Conservation (phyloP, 345 rosid species). For the Citrus sinensis region DVS_A1.0 CM039162.1:28017501-28018000, state of each 20-base stretch:
- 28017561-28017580: background rate
- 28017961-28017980: background rate
- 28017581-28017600: background rate
- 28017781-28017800: background rate
- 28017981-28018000: background rate
- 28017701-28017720: background rate
- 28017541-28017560: background rate
- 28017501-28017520: background rate
- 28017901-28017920: background rate
- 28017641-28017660: background rate
- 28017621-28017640: background rate
- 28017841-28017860: background rate
- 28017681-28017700: background rate
- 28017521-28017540: background rate
- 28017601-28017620: background rate
- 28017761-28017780: background rate
- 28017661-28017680: background rate
- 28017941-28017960: background rate
- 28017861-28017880: background rate
- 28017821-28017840: background rate
- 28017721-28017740: background rate
- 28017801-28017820: background rate
- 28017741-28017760: background rate
- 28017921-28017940: background rate
- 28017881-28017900: background rate